Conservation (phyloP, 2,329 filamentous ascomycete genomes). For the Pseudogymnoascus sp. region DNA sequence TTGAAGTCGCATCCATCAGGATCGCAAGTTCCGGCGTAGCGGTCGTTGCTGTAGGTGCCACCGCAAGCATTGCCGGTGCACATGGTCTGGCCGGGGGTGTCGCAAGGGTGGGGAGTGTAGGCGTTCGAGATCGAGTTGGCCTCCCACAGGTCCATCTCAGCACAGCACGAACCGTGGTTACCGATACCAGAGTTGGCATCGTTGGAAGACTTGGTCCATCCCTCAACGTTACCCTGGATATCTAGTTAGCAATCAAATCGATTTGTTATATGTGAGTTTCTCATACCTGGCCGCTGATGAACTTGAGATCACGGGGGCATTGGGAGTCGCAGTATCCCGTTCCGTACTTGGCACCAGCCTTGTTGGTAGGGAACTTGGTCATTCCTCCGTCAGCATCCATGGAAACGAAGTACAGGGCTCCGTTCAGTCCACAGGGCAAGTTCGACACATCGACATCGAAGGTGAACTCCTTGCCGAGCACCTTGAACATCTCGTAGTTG, state of each 20-base stretch:
- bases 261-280: slow-evolving; percentile 17
- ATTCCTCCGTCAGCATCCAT: slow-evolving; percentile 58
- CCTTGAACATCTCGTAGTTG: slow-evolving; percentile 59
- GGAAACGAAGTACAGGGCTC: slow-evolving; percentile 59
- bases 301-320: slow-evolving; percentile 46
- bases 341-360: slow-evolving; percentile 53
- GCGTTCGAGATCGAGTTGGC: slow-evolving; percentile 53
- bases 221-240: slow-evolving; percentile 46
- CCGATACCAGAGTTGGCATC: slow-evolving; percentile 48
- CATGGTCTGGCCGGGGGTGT: slow-evolving; percentile 35
- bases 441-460: slow-evolving; percentile 67
- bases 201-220: slow-evolving; percentile 42
- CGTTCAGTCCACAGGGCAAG: slow-evolving; percentile 64
- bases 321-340: slow-evolving; percentile 60
- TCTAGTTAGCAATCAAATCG: slow-evolving; percentile 19
- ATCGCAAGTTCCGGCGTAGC: slow-evolving; percentile 52
- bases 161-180: slow-evolving; percentile 54
- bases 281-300: slow-evolving; percentile 44
- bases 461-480: slow-evolving; percentile 63
- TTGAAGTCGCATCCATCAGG: slow-evolving; percentile 59
- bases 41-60: slow-evolving; percentile 32
- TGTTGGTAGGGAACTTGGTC: slow-evolving; percentile 43
- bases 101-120: slow-evolving; percentile 52
- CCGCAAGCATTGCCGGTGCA: slow-evolving; percentile 38
- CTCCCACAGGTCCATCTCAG: slow-evolving; percentile 64